Base-by-base conservation (phyloP, 75 land plant genomes). In the Sequoia sempervirens region DNA sequence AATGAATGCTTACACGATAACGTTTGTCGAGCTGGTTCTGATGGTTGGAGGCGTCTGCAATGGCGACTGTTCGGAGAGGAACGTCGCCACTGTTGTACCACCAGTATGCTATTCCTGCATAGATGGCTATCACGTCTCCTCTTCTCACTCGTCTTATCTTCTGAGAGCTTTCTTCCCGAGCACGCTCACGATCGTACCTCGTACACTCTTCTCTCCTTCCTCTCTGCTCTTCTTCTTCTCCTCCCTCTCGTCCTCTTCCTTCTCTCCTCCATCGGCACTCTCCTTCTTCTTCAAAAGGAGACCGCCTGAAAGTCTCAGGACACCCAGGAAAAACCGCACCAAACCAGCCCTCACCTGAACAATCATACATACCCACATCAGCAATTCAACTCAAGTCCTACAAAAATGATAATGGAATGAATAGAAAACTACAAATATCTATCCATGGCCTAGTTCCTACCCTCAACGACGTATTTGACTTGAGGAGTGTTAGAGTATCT, bases 21-120 rank as follows among this genome's bases (percentile, higher is more conserved):
- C 38, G 40, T 13, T n/a, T 46, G 36, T 87, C 90, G 18, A 88
- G 92, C 80, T 90, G 90, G 85, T 90, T 90, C 40, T 79, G 82
- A 14, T 41, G 30, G 86, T 70, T 84, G 87, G 81, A 66, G 5
- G 50, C 54, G 75, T 88, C 85, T 38, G 56, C 32, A 75, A 88
- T 32, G 58, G 85, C 32, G 75, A 88, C 83, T 2, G 80, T 83
- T 30, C 68, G 26, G 46, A 88, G 36, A 10, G 69, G 83, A 1
- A 0, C 2, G 13, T 84, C 45, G 12, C 89, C 91, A 73, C 83
- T 56, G 74, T 85, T 89, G 84, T 86, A 90, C 41, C 82, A 80
- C 87, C 88, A 90, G 68, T 89, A 84, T 2, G 88, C 83, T 11
- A 75, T 73, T 40, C 92, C 90, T 15, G 87, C 86, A 14, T 82